Conservation (phyloP, 805 yeast genomes). For the Candida manassasensis region DNA sequence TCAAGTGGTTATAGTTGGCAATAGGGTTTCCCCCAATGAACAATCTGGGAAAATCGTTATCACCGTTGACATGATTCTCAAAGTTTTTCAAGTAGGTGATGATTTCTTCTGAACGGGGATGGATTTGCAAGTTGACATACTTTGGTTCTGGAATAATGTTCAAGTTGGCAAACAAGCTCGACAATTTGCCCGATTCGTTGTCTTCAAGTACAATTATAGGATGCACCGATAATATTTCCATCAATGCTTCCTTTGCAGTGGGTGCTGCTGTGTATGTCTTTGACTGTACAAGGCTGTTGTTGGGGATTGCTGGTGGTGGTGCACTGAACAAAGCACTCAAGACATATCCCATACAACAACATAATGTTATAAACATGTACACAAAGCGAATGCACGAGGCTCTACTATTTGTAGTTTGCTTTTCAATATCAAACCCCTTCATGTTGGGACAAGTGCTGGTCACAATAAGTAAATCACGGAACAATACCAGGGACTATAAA, state of each 20-base stretch:
- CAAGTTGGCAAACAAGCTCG: constrained; percentile 17
- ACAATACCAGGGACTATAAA: too few species aligned
- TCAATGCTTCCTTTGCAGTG: constrained; percentile 19
- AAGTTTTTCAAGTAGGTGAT: constrained; percentile 20
- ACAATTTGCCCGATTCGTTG: constrained; percentile 13
- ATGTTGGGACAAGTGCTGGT: too few species aligned
- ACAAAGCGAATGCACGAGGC: not conserved
- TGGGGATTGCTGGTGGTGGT: not conserved
- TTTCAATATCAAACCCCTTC: constrained; percentile 3
- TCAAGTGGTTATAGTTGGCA: constrained; percentile 23
- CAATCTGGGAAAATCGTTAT: constrained; percentile 25
- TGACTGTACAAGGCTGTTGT: not conserved
- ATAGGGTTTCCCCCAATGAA: constrained; percentile 32
- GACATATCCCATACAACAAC: not conserved
- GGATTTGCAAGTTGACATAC: constrained; percentile 25
- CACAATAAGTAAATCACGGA: too few species aligned
- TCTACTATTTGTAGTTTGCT: not conserved
- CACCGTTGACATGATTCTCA: constrained; percentile 8
- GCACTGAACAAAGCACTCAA: not conserved
- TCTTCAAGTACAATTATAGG: constrained; percentile 25
- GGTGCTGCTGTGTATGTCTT: not conserved
- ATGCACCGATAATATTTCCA: constrained; percentile 28
- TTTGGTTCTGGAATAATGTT: constrained; percentile 31
- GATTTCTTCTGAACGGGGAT: constrained; percentile 25
- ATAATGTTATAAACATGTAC: not conserved